Base-by-base conservation (phyloP, 1,284 basidiomycete genomes). In the Takashimella tepidaria region DNA sequence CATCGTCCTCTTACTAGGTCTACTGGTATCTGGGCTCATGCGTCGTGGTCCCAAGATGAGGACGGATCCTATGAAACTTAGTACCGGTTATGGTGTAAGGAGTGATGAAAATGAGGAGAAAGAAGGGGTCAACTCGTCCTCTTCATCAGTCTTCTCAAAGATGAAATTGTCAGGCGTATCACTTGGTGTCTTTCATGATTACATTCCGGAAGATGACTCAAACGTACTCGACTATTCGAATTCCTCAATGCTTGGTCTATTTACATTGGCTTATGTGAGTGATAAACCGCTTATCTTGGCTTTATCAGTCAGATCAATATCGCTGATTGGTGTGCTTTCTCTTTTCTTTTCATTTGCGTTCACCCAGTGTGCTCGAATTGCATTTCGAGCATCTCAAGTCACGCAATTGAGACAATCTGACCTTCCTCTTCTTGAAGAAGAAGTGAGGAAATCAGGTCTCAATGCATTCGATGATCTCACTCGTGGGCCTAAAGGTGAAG, bases 221-320 rank as follows among this genome's bases (percentile, higher is more conserved):
- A 68, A 72, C 43, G 73, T 76, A 1, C 56, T 73, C 24, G 74
- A 76, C 54, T 73, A 70, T 49, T 58, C 55, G 20, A 61, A 65
- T 44, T 71, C 61, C 20, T 67, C 68, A 12, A 67, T 76, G 62
- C 55, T 76, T 2, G 63, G 58, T 20, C 70, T 74, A 41, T 45
- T 72, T 27, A 61, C 67, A 11, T 57, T 74, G 2, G 60, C 57
- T 27, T 74, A 72, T 54, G 71, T 75, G 51, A 60, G 72, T 63
- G 19, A 3, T 0, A 12, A 27, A 5, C n/a, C n/a, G n/a, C n/a
- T n/a, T n/a, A n/a, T n/a, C 5, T 22, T 19, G 3, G 26, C 21
- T 2, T 20, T 5, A 2, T 22, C 4, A 11, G 20, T n/a, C n/a
- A n/a, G n/a, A n/a, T n/a, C n/a, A n/a, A n/a, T n/a, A n/a, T n/a